Evolutionary conservation across 2,329 filamentous ascomycete species (phyloP).

Genomic region (Ophiostoma tasmaniense): DNA sequence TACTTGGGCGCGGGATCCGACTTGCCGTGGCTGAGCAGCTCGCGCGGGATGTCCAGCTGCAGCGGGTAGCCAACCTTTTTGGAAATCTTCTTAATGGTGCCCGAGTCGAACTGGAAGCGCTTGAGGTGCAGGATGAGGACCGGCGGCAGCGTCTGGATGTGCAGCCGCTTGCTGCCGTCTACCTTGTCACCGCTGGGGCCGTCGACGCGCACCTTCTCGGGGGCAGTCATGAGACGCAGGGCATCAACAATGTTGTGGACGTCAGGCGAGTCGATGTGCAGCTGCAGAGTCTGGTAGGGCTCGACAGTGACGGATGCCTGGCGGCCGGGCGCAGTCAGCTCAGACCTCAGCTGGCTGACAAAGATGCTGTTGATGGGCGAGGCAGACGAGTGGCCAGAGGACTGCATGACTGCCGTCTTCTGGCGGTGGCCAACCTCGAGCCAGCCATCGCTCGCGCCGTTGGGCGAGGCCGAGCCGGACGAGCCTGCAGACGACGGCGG

Average conservation of each 20-base stretch:
- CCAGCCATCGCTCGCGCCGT: constrained; percentile 55
- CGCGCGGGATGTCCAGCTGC: constrained; percentile 85
- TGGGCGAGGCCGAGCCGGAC: constrained; percentile 25
- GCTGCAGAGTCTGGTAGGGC: constrained; percentile 86
- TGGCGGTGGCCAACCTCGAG: constrained; percentile 91
- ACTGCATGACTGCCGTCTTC: constrained; percentile 74
- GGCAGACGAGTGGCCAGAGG: constrained; percentile 63
- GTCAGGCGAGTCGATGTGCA: constrained; percentile 83
- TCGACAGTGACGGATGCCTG: constrained; percentile 89
- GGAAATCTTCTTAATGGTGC: constrained; percentile 90
- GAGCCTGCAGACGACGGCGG: constrained; percentile 34
- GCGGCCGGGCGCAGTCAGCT: constrained; percentile 74
- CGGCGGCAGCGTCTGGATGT: constrained; percentile 83
- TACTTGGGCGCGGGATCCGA: constrained; percentile 63
- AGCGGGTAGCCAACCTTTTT: constrained; percentile 95
- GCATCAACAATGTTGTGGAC: constrained; percentile 90
- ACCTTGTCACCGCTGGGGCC: constrained; percentile 69
- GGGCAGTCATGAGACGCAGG: constrained; percentile 70
- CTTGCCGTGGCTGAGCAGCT: constrained; percentile 66
- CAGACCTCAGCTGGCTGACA: constrained; percentile 81
- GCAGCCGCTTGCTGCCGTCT: constrained; percentile 83
- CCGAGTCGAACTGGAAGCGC: constrained; percentile 89
- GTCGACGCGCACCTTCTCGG: constrained; percentile 69
- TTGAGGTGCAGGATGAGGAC: constrained; percentile 93
- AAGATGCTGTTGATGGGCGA: constrained; percentile 93